Evolutionary conservation across 2,329 filamentous ascomycete genomes (phyloP).

Genomic region (Xylaria arbuscula): DNA sequence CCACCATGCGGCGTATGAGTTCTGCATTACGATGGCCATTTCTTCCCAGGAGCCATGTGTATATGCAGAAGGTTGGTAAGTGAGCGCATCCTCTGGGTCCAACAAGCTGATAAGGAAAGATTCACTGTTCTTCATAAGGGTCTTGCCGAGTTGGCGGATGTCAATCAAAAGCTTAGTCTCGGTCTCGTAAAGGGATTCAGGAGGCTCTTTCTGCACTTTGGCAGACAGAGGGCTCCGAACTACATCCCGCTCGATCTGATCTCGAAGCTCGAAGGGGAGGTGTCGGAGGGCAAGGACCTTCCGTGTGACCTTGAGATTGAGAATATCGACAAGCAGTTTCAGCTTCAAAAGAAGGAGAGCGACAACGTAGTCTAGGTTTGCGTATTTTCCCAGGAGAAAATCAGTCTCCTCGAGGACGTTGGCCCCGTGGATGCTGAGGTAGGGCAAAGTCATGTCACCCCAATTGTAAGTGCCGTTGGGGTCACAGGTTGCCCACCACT

Average conservation of each 20-base stretch:
- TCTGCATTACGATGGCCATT: slow-evolving; percentile 36
- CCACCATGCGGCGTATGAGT: slow-evolving; percentile 41
- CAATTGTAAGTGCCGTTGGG: slow-evolving; percentile 49
- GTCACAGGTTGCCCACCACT: slow-evolving; percentile 49
- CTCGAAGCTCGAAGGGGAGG: slow-evolving; percentile 40
- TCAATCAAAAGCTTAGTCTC: slow-evolving; percentile 32
- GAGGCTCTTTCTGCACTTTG: slow-evolving; percentile 29
- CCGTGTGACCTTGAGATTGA: slow-evolving; percentile 42
- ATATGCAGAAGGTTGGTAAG: slow-evolving; percentile 9
- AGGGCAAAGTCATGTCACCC: slow-evolving; percentile 48
- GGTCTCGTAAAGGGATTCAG: slow-evolving; percentile 17
- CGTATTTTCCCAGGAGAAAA: slow-evolving; percentile 20
- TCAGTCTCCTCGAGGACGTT: slow-evolving; percentile 40
- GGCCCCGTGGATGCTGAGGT: slow-evolving; percentile 40
- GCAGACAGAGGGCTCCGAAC: slow-evolving; percentile 44
- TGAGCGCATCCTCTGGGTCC: slow-evolving; percentile 30
- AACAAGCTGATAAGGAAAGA: neutral
- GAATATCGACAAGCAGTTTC: slow-evolving; percentile 47
- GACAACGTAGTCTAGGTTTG: slow-evolving; percentile 31
- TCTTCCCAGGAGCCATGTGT: slow-evolving; percentile 35
- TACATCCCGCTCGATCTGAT: slow-evolving; percentile 38
- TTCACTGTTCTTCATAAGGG: neutral
- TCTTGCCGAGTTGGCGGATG: neutral
- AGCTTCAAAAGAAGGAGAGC: slow-evolving; percentile 44
- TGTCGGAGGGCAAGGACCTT: slow-evolving; percentile 34